Evolutionary conservation across 495 filamentous ascomycete genomes (phyloP), one percentile per base, ranked within the genome.

Genomic region (Terfezia claveryi): DNA sequence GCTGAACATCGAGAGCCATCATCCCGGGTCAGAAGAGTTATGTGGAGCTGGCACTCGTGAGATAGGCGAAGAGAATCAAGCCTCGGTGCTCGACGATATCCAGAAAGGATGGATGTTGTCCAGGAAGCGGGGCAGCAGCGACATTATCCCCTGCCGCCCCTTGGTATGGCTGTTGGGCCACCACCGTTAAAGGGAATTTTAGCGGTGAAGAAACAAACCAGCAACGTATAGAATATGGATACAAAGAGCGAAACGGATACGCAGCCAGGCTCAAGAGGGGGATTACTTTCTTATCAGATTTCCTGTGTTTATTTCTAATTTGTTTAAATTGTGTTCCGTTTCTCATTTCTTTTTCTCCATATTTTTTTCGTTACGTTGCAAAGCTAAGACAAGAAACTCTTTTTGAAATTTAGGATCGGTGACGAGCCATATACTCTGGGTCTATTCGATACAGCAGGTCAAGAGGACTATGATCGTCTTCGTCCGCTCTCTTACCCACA

Each of bases 381-480:
- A 37, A 37, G 37, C n/a, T 37, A 32, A 36, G 23, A 1, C 17
- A 52, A n/a, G n/a, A 37, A n/a, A 23, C 23, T 56, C 44, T 44
- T 52, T 38, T 64, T 62, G 8, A 58, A 51, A 17, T 59, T 23
- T 61, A 98, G 91, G 91, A 98, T 98, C 68, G 91, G 91, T 56
- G 91, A 98, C 69, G 91, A 98, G 70, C 91, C 91, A 23, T 96
- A 98, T 65, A 98, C 91, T 10, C 77, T 98, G 41, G 91, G 91
- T 36, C 77, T 98, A 8, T 98, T 98, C 66, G 91, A 98, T 80
- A 98, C 91, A 36, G 91, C 91, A 52, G 91, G 91, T 62, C 91
- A 98, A 74, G 91, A 98, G 73, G 91, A 98, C 80, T 96, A 98
- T 69, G 91, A 98, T 70, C 85, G 91, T 56, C 80, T 98, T 46